Evolutionary conservation across 2,329 filamentous ascomycete genomes (phyloP).

Genomic region (Diaporthe aspalathi): DNA sequence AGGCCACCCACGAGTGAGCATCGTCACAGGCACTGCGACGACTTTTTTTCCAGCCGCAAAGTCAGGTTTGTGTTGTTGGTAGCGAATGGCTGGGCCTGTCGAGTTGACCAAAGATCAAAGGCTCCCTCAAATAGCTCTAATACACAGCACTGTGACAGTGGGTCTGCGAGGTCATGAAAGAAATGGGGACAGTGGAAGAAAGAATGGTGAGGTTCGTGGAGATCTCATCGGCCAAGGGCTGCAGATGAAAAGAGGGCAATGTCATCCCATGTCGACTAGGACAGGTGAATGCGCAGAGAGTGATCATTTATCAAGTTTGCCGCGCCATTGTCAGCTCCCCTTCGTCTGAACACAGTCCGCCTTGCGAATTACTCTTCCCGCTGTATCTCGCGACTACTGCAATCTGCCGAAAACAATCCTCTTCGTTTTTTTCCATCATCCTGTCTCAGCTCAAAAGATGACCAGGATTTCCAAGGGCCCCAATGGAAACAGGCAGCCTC

Average conservation of each 20-base stretch:
- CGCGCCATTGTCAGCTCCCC: background rate
- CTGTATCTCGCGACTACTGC: slow-evolving; percentile 5
- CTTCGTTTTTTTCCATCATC: background rate
- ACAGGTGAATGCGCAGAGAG: background rate
- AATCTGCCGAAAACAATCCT: slow-evolving; percentile 13
- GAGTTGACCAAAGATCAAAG: background rate
- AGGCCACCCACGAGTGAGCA: background rate
- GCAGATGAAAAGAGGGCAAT: background rate
- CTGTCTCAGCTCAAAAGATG: slow-evolving; percentile 29
- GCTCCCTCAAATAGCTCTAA: background rate
- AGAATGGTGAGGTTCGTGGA: background rate
- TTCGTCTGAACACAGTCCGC: background rate
- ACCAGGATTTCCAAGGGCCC: background rate
- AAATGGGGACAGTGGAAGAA: background rate
- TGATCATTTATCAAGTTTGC: background rate
- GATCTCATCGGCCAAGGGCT: background rate
- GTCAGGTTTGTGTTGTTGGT: background rate
- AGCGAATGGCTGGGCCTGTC: too few relatives aligned
- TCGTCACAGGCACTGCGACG: background rate
- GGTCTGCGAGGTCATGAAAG: background rate
- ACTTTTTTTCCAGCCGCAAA: background rate
- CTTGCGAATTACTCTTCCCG: background rate
- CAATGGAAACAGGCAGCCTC: background rate
- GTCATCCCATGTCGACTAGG: background rate
- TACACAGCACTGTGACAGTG: background rate